phyloP scores from a whole-genome alignment of 306 rosid genomes.

The Dryas alaskensis region DNA sequence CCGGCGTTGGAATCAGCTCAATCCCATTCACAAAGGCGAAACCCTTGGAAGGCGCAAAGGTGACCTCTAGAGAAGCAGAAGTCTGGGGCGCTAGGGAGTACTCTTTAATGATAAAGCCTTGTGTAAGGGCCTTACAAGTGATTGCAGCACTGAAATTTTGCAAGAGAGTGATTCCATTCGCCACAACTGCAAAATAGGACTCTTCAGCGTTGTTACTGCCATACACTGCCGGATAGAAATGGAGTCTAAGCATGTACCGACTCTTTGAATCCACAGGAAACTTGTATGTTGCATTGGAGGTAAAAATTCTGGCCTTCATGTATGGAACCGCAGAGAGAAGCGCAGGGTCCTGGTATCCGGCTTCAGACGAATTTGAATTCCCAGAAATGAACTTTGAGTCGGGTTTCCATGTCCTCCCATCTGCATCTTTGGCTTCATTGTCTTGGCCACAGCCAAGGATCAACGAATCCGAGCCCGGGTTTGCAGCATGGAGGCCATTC shows the following conservation, averaged over 20 bases:
- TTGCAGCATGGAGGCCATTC: not conserved
- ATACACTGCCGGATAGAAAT: slow-evolving; percentile 46
- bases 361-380: slow-evolving; percentile 22
- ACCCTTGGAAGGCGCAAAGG: slow-evolving; percentile 34
- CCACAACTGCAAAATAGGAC: slow-evolving; percentile 36
- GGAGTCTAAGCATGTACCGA: slow-evolving; percentile 44
- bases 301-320: slow-evolving; percentile 42
- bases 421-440: slow-evolving; percentile 27
- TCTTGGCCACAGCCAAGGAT: slow-evolving; percentile 37
- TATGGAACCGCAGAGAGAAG: slow-evolving; percentile 41
- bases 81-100: slow-evolving; percentile 27
- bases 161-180: slow-evolving; percentile 32
- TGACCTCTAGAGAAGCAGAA: slow-evolving; percentile 26
- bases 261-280: slow-evolving; percentile 25
- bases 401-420: slow-evolving; percentile 40
- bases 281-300: slow-evolving; percentile 38
- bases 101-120: slow-evolving; percentile 40
- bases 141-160: slow-evolving; percentile 42
- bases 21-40: slow-evolving; percentile 49
- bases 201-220: slow-evolving; percentile 37
- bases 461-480: slow-evolving; percentile 19
- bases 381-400: slow-evolving; percentile 29
- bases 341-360: slow-evolving; percentile 45
- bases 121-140: slow-evolving; percentile 44
- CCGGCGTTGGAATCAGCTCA: slow-evolving; percentile 34